phyloP scores from a whole-genome alignment of 768 basidiomycete genomes.

The Holtermannia corniformis region DNA sequence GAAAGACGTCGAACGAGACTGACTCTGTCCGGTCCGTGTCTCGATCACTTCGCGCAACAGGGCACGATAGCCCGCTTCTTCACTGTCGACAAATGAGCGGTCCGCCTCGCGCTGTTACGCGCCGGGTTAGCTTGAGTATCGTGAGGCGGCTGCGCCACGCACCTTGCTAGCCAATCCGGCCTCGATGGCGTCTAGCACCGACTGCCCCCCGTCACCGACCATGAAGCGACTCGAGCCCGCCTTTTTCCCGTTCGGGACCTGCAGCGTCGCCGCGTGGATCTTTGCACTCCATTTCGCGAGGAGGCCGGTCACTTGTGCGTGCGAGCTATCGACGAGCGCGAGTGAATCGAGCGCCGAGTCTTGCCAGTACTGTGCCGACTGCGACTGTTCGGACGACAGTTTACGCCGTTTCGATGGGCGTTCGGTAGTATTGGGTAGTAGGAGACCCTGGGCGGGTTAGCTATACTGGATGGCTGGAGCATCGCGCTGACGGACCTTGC shows the following conservation, averaged over 20 bases:
- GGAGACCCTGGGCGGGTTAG: neutral
- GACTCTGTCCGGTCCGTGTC: constrained; percentile 37
- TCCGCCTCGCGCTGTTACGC: constrained; percentile 15
- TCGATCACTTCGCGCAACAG: constrained; percentile 87
- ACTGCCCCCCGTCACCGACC: constrained; percentile 36
- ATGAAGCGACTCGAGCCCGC: constrained; percentile 49
- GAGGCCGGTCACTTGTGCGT: constrained; percentile 41
- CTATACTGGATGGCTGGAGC: neutral
- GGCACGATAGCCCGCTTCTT: constrained; percentile 63
- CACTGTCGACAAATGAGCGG: constrained; percentile 22
- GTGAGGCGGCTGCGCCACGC: constrained; percentile 1
- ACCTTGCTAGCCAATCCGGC: constrained; percentile 50
- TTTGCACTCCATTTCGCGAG: constrained; percentile 92
- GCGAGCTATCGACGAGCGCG: constrained; percentile 9
- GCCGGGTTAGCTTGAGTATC: neutral
- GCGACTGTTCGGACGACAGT: neutral
- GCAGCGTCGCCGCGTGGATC: constrained; percentile 82
- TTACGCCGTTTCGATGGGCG: neutral
- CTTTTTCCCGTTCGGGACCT: constrained; percentile 51
- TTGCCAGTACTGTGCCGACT: constrained; percentile 25
- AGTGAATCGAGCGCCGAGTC: constrained; percentile 23
- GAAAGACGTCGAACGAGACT: too few relatives aligned
- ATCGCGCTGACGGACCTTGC: constrained; percentile 32
- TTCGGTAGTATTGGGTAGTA: neutral
- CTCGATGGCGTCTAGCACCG: constrained; percentile 64